Evolutionary conservation across 2,329 filamentous ascomycete species (phyloP).

Genomic region (Calonectria pteridis): DNA sequence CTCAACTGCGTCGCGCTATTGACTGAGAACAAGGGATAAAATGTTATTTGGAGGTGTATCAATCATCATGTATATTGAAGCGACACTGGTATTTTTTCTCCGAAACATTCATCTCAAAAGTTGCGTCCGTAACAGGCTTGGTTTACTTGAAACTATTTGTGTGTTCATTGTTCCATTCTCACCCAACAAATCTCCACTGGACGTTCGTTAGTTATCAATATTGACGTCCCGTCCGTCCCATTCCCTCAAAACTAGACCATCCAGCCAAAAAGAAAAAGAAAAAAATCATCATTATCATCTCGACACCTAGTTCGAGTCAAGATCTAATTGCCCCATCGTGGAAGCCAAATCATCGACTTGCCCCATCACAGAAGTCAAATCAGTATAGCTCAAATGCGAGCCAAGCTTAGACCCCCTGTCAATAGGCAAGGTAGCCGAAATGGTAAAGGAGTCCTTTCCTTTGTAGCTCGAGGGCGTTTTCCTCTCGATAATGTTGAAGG

Average conservation of each 20-base stretch:
- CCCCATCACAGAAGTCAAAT: background rate
- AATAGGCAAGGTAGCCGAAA: constrained; percentile 61
- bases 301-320: background rate
- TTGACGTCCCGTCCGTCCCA: background rate
- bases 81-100: background rate
- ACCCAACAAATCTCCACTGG: background rate
- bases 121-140: background rate
- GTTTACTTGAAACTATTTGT: too few species aligned
- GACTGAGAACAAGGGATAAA: background rate
- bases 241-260: background rate
- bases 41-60: background rate
- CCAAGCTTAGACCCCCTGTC: background rate
- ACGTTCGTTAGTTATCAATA: background rate
- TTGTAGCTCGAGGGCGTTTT: constrained; percentile 23
- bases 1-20: background rate
- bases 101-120: background rate
- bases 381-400: background rate
- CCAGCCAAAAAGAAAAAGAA: too few species aligned
- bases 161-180: background rate
- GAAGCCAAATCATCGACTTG: constrained; percentile 1
- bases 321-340: background rate
- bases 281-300: background rate
- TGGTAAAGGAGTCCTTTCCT: constrained; percentile 27
- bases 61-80: background rate
- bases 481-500: constrained; percentile 24